These are phyloP conservation scores for Polytrichum formosum DNA, from an alignment of 225 moss, liverwort and hornwort genomes.

Conservation along the genomic window DNA sequence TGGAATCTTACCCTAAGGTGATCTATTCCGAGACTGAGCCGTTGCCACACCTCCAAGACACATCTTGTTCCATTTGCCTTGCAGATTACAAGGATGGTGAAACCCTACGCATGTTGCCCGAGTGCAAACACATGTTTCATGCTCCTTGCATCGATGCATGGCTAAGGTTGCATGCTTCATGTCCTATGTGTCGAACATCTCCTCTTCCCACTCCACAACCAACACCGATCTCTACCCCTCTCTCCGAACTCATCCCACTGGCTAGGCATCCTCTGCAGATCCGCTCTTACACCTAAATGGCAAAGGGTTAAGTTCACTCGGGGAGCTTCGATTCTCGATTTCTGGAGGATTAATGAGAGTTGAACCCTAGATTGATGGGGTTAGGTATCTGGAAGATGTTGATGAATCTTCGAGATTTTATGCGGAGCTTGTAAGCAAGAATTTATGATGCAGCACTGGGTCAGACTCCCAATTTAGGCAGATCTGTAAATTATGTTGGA, in stretches of 20 bases:
- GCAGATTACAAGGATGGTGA: conserved; percentile 70
- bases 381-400: too few relatives aligned
- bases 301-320: too few relatives aligned
- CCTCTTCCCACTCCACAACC: conserved; percentile 57
- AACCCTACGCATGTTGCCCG: conserved; percentile 65
- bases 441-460: too few relatives aligned
- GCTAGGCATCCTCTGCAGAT: conserved; percentile 58
- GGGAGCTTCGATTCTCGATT: too few relatives aligned
- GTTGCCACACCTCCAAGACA: conserved; percentile 46
- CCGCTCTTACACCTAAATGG: conserved; percentile 11
- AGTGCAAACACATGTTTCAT: conserved; percentile 66
- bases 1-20: conserved; percentile 71
- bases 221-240: conserved; percentile 66
- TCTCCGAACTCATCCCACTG: conserved; percentile 67
- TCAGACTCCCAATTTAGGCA: too few relatives aligned
- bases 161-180: conserved; percentile 68
- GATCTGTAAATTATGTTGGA: too few relatives aligned
- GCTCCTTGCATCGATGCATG: conserved; percentile 71
- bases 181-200: conserved; percentile 75
- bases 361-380: too few relatives aligned
- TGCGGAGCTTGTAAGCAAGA: too few relatives aligned
- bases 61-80: conserved; percentile 61
- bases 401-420: too few relatives aligned
- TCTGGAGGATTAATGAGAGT: too few relatives aligned
- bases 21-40: conserved; percentile 44